Evolutionary conservation across 2,329 filamentous ascomycete genomes (phyloP).

Genomic region (Coniochaeta sp.): DNA sequence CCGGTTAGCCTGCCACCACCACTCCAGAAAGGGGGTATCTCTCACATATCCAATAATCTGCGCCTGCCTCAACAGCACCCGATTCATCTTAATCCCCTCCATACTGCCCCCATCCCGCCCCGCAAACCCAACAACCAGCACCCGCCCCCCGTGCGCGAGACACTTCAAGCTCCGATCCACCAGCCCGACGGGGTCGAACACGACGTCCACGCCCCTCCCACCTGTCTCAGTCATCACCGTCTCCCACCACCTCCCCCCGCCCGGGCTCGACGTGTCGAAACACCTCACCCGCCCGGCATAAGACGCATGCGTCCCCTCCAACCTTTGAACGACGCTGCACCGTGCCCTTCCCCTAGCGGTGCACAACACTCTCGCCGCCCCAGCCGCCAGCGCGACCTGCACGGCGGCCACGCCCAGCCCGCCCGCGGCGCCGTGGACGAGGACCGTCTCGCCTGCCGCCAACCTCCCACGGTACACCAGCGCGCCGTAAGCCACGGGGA

Average conservation of each 20-base stretch:
- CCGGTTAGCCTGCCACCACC: neutral
- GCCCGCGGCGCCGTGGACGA: constrained; percentile 49
- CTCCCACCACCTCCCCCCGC: constrained; percentile 36
- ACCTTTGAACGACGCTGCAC: constrained; percentile 26
- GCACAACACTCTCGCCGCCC: constrained; percentile 29
- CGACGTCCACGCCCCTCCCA: constrained; percentile 45
- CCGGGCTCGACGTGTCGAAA: constrained; percentile 22
- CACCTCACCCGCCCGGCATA: constrained; percentile 28
- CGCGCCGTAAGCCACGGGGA: constrained; percentile 47
- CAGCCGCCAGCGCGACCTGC: constrained; percentile 40
- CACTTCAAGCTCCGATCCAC: constrained; percentile 47
- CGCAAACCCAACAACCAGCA: constrained; percentile 53
- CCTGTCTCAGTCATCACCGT: constrained; percentile 37
- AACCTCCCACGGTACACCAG: constrained; percentile 33
- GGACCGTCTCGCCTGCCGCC: constrained; percentile 36
- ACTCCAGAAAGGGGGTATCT: too few relatives aligned
- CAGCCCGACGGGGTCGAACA: constrained; percentile 51
- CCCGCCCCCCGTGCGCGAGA: constrained; percentile 42
- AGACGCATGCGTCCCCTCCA: constrained; percentile 17
- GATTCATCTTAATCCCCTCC: constrained; percentile 47
- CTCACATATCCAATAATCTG: constrained; percentile 45
- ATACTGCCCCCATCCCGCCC: constrained; percentile 39
- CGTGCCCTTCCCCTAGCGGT: constrained; percentile 41
- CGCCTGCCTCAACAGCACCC: constrained; percentile 43
- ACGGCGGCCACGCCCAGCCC: constrained; percentile 48